phyloP scores from a whole-genome alignment of 345 rosid genomes.

The Gossypium longicalyx region DNA sequence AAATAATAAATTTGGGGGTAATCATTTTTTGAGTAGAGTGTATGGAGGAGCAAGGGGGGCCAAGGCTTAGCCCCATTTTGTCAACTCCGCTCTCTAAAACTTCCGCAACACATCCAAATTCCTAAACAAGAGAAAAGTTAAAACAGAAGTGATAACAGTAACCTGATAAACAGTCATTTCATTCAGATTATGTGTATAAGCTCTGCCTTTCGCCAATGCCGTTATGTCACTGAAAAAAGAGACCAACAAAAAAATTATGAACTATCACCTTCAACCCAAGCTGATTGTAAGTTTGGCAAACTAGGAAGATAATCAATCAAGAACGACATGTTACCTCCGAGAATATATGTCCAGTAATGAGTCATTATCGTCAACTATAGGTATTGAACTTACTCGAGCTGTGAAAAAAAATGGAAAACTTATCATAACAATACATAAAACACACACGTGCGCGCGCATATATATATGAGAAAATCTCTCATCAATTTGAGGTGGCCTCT shows the following conservation, averaged over 20 bases:
- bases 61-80: not conserved
- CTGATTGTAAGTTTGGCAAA: not conserved
- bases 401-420: conserved; percentile 20
- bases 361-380: conserved; percentile 68
- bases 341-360: conserved; percentile 61
- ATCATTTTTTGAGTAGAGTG: not conserved
- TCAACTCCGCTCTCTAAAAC: not conserved
- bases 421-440: conserved; percentile 8
- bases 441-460: not conserved
- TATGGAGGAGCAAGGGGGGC: not conserved
- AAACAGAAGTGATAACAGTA: not conserved
- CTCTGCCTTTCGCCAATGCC: conserved; percentile 63
- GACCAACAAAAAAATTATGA: not conserved
- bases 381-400: conserved; percentile 61
- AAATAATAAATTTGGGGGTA: not conserved
- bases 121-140: not conserved
- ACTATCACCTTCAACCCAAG: conserved; percentile 9
- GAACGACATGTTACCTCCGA: conserved; percentile 45
- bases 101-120: not conserved
- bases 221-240: conserved; percentile 55
- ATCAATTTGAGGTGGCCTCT: not conserved
- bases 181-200: conserved; percentile 49
- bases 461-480: not conserved
- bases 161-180: conserved; percentile 57
- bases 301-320: conserved; percentile 4